Evolutionary conservation across 169 alveolate species (phyloP).

Genomic region (Plasmodium sp.): DNA sequence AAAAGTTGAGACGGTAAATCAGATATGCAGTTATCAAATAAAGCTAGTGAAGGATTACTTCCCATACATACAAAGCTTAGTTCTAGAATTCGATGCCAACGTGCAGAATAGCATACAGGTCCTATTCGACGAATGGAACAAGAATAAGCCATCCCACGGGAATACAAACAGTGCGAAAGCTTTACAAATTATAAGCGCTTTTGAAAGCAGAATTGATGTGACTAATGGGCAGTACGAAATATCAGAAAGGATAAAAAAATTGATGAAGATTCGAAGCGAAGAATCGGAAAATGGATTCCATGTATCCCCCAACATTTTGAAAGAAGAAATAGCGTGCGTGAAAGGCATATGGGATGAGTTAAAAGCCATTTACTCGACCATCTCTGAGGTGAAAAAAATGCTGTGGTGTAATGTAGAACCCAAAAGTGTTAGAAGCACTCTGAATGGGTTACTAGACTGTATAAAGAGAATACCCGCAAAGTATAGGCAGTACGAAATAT

Average conservation of each 20-base stretch:
- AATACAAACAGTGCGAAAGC: constrained; percentile 64
- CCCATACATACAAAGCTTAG: constrained; percentile 64
- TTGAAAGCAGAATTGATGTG: constrained; percentile 51
- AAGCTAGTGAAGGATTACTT: constrained; percentile 66
- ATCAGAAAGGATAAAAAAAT: constrained; percentile 22
- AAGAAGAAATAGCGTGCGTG: constrained; percentile 89
- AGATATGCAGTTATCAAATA: constrained; percentile 76
- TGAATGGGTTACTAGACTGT: constrained; percentile 90
- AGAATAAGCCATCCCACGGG: constrained; percentile 68
- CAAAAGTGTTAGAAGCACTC: constrained; percentile 87
- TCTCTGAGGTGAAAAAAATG: constrained; percentile 88
- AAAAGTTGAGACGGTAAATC: constrained; percentile 92
- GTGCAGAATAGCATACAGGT: constrained; percentile 52
- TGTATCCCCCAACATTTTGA: constrained; percentile 88
- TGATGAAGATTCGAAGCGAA: constrained; percentile 41
- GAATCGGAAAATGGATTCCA: constrained; percentile 89
- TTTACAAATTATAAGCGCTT: constrained; percentile 49
- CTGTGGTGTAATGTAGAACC: constrained; percentile 89
- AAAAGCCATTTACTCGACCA: constrained; percentile 85
- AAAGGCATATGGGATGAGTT: constrained; percentile 94
- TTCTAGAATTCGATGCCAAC: constrained; percentile 61
- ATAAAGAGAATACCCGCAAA: constrained; percentile 90
- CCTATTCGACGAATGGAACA: constrained; percentile 74
- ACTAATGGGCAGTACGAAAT: constrained; percentile 42
- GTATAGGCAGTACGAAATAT: constrained; percentile 93